Percentiles rank a stretch among this genome's conserved stretches.
These are phyloP conservation scores for Sideroxylon spinosum DNA, from an alignment of 179 eudicot species.

Conservation along the genomic window DNA sequence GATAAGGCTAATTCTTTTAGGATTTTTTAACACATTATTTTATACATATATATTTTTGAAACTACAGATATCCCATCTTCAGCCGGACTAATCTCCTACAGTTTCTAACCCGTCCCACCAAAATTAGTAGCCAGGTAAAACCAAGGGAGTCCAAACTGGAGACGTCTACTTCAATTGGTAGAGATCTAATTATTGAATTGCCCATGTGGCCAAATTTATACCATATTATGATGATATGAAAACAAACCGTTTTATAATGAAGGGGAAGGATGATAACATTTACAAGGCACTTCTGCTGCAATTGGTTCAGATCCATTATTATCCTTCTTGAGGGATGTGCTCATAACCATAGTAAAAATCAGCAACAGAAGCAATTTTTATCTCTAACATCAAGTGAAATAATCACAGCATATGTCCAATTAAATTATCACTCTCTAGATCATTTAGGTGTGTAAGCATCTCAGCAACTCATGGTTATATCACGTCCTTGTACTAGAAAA, in stretches of 20 bases:
- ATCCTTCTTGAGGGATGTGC: not conserved
- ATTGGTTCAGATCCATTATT: not conserved
- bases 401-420: not conserved
- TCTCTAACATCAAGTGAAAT: not conserved
- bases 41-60: no score
- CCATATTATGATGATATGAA: not conserved
- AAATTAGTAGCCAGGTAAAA: no score
- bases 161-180: no score
- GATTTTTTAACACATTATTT: no score
- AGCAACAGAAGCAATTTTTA: not conserved
- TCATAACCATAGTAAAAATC: not conserved
- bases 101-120: no score
- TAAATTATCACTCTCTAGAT: not conserved
- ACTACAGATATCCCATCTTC: no score
- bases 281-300: slow-evolving; percentile 1
- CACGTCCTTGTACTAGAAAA: not conserved
- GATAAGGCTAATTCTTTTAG: not conserved
- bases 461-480: not conserved
- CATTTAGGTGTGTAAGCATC: not conserved
- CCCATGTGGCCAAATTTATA: no score
- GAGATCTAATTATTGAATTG: no score
- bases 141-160: no score
- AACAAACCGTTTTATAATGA: not conserved
- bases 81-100: no score
- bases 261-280: not conserved